Percentiles rank a stretch among this genome's conserved stretches.
phyloP scores from a whole-genome alignment of 2,329 filamentous ascomycete genomes.

The Fusarium albosuccineum region DNA sequence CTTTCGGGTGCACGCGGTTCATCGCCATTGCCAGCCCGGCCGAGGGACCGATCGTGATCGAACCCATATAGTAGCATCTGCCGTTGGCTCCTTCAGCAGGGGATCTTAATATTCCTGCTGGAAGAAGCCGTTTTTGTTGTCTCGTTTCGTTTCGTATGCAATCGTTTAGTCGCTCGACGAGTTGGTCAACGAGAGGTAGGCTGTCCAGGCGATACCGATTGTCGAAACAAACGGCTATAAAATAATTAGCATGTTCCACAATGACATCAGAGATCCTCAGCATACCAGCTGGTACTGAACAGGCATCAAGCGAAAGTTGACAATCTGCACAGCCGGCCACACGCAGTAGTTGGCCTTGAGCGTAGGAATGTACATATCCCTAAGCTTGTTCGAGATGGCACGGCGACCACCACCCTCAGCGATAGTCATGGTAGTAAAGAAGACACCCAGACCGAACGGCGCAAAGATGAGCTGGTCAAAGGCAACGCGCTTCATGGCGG shows the following conservation, averaged over 20 bases:
- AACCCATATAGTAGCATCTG: neutral
- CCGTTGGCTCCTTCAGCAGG: neutral
- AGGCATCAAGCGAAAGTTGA: slow-evolving; percentile 96
- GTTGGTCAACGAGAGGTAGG: slow-evolving; percentile 93
- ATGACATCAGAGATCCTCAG: slow-evolving; percentile 35
- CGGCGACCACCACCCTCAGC: slow-evolving; percentile 90
- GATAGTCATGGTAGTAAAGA: slow-evolving; percentile 97
- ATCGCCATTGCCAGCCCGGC: neutral
- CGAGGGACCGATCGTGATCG: neutral
- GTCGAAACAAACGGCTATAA: slow-evolving; percentile 92
- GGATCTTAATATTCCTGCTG: neutral
- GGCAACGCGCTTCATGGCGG: slow-evolving; percentile 89
- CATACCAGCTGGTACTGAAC: slow-evolving; percentile 96
- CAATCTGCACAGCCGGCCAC: slow-evolving; percentile 94
- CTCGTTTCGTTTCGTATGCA: neutral
- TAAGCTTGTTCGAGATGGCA: slow-evolving; percentile 85
- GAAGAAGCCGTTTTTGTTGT: neutral
- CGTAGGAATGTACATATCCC: slow-evolving; percentile 93
- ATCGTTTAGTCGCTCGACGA: slow-evolving; percentile 74
- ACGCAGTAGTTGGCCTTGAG: slow-evolving; percentile 96
- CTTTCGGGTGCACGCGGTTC: neutral
- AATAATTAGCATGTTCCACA: slow-evolving; percentile 17
- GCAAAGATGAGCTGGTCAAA: slow-evolving; percentile 96
- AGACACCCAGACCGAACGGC: slow-evolving; percentile 85
- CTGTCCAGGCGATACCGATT: slow-evolving; percentile 96